Conservation (phyloP, 2,329 filamentous ascomycete species). For the Paramyrothecium sp. region DNA sequence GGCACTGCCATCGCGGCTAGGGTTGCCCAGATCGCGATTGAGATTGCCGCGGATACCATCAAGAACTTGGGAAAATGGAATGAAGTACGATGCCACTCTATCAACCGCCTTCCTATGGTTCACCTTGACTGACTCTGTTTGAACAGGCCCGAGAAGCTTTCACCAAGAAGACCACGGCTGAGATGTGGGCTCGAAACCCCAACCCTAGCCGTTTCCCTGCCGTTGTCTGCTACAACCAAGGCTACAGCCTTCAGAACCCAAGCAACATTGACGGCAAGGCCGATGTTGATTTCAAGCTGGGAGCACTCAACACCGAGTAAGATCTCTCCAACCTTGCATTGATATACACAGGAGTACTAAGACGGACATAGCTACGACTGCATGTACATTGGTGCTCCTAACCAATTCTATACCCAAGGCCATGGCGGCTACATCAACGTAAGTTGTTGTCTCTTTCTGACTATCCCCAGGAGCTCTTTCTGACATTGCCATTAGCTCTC, state of each 20-base stretch:
- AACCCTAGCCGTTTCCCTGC: not conserved
- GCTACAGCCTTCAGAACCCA: not conserved
- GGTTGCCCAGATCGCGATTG: not conserved
- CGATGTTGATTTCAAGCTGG: not conserved
- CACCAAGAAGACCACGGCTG: not conserved
- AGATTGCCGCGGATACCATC: not conserved
- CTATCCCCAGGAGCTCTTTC: not conserved
- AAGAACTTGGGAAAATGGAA: not conserved
- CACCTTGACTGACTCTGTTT: not conserved
- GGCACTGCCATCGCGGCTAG: not conserved
- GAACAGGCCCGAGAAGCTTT: not conserved
- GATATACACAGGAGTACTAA: not conserved
- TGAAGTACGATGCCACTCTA: not conserved
- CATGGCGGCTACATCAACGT: not conserved
- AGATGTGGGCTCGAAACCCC: not conserved
- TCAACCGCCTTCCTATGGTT: not conserved
- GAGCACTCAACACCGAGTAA: not conserved
- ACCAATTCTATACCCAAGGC: not conserved
- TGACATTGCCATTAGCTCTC: not conserved
- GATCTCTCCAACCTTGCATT: not conserved
- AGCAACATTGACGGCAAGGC: not conserved
- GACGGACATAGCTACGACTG: not conserved
- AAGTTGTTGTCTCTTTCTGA: not conserved
- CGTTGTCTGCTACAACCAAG: not conserved
- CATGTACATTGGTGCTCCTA: not conserved